phyloP scores from a whole-genome alignment of 176 grass and related monocot species.

The Cymbopogon citratus region DNA sequence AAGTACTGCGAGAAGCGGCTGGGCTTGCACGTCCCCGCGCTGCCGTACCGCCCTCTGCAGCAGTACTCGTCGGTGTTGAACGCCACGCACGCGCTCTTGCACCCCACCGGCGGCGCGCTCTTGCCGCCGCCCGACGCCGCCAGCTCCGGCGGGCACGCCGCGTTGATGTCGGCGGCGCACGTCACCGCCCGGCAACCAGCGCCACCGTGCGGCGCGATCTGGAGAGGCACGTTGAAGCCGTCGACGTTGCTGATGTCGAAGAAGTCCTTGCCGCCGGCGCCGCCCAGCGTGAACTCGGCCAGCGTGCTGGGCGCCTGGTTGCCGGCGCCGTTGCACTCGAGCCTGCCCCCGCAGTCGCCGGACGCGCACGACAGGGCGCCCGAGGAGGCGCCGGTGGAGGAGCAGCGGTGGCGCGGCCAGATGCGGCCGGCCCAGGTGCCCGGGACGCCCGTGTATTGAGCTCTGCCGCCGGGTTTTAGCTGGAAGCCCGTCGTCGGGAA shows the following conservation, averaged over 20 bases:
- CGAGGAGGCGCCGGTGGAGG: constrained; percentile 8
- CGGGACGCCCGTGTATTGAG: neutral
- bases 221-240: constrained; percentile 54
- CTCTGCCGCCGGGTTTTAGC: neutral
- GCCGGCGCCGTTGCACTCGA: constrained; percentile 30
- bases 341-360: constrained; percentile 34
- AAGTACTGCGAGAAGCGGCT: constrained; percentile 44
- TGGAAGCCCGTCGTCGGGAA: constrained; percentile 45
- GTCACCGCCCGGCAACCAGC: neutral
- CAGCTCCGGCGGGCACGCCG: constrained; percentile 46
- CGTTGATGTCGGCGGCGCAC: constrained; percentile 30
- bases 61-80: constrained; percentile 48
- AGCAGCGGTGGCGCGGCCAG: constrained; percentile 41
- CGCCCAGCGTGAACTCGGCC: constrained; percentile 48
- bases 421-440: constrained; percentile 46
- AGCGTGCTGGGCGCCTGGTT: constrained; percentile 34
- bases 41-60: constrained; percentile 43
- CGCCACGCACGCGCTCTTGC: constrained; percentile 54
- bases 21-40: constrained; percentile 29
- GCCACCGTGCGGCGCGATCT: neutral
- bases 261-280: constrained; percentile 32
- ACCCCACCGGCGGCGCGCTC: constrained; percentile 20
- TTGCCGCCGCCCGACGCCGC: neutral
- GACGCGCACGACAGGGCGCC: constrained; percentile 38
- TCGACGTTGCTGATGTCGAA: constrained; percentile 65